These are phyloP conservation scores for Scorias spongiosa DNA, from an alignment of 2,329 filamentous ascomycete species.

Conservation along the genomic window DNA sequence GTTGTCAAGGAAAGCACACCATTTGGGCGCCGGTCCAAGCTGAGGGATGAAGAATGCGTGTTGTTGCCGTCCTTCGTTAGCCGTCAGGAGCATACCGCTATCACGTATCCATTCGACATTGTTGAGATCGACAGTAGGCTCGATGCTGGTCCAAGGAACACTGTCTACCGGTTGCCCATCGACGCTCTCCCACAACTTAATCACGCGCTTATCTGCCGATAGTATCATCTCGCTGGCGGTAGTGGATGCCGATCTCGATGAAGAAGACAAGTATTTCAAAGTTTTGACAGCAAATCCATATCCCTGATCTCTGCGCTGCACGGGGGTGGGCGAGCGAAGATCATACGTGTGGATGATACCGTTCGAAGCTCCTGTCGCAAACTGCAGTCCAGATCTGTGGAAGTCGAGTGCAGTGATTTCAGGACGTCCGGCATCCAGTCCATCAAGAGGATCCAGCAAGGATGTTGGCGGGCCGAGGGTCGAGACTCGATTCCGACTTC, in stretches of 20 bases:
- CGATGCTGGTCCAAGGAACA: constrained; percentile 79
- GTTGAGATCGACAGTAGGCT: constrained; percentile 89
- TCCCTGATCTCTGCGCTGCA: constrained; percentile 87
- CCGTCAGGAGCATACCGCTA: constrained; percentile 87
- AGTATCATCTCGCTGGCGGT: constrained; percentile 69
- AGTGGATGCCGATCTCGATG: constrained; percentile 46
- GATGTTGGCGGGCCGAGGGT: constrained; percentile 45
- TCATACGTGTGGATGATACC: constrained; percentile 87
- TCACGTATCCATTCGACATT: constrained; percentile 85
- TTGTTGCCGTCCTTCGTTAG: constrained; percentile 90
- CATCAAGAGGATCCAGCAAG: constrained; percentile 14
- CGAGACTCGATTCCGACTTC: constrained; percentile 67
- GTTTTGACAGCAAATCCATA: constrained; percentile 89
- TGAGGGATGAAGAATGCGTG: constrained; percentile 93
- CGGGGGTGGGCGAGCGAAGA: constrained; percentile 68
- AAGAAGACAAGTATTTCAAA: constrained; percentile 49
- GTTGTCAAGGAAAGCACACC: constrained; percentile 95
- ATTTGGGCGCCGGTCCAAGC: constrained; percentile 79
- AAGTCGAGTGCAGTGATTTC: constrained; percentile 84
- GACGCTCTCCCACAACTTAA: constrained; percentile 86
- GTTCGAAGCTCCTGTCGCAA: constrained; percentile 75
- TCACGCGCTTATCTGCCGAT: constrained; percentile 84
- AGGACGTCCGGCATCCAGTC: constrained; percentile 23
- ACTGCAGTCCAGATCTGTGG: constrained; percentile 63
- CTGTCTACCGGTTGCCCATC: constrained; percentile 41